Evolutionary conservation across 106 monocot species (phyloP).

Genomic region (Acanthochlamys bracteata): DNA sequence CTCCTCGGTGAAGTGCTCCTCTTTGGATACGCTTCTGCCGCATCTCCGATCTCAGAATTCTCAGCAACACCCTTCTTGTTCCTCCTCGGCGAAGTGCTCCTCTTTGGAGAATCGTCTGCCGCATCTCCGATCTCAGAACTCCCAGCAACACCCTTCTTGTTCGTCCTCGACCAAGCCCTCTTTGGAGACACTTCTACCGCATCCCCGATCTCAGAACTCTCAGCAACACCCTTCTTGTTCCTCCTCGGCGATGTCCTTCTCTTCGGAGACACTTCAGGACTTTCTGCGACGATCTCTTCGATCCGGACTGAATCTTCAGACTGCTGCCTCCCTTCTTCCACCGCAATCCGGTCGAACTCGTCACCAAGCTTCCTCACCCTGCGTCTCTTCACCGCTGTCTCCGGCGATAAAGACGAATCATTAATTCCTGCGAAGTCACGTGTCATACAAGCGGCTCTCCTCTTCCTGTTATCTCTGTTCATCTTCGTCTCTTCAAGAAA

Average conservation of each 20-base stretch:
- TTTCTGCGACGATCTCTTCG: neutral
- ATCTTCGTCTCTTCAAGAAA: neutral
- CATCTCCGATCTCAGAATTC: no score
- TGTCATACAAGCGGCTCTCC: neutral
- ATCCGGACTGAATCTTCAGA: no score
- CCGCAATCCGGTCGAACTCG: conserved; percentile 2
- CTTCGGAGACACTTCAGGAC: neutral
- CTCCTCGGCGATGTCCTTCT: conserved; percentile 8
- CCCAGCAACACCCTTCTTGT: neutral
- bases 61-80: no score
- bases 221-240: neutral
- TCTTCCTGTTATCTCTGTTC: neutral
- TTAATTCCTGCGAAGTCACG: neutral
- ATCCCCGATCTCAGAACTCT: no score
- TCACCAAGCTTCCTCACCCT: conserved; percentile 41
- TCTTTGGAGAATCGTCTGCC: no score
- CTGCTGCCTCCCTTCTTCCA: neutral
- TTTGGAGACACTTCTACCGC: no score
- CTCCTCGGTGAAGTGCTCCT: conserved; percentile 7
- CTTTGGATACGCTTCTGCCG: no score
- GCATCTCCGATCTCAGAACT: no score
- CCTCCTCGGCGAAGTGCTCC: no score
- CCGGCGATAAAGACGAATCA: neutral
- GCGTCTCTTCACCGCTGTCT: conserved; percentile 5
- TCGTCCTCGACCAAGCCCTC: no score